These are phyloP conservation scores for Cladosporium sp. DNA, from an alignment of 2,329 filamentous ascomycete species.

Conservation along the genomic window DNA sequence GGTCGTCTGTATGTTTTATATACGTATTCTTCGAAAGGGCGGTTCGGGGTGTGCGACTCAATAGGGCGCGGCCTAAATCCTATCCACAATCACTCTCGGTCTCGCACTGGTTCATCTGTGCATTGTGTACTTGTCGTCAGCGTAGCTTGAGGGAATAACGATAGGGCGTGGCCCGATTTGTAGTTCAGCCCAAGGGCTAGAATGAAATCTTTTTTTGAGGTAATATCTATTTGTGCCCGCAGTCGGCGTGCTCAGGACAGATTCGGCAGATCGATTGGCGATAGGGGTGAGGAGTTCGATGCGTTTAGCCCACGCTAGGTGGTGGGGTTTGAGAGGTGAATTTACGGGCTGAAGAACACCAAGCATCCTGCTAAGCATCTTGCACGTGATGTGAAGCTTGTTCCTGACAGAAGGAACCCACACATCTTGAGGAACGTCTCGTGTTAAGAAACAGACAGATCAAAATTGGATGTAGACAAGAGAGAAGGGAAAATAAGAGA, in stretches of 20 bases:
- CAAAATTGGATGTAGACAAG: background rate
- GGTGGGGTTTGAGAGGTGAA: background rate
- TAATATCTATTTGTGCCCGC: background rate
- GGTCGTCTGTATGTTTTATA: background rate
- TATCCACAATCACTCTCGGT: background rate
- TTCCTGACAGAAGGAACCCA: background rate
- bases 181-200: background rate
- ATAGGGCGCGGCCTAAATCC: background rate
- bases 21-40: background rate
- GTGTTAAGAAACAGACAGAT: background rate
- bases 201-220: background rate
- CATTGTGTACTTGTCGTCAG: background rate
- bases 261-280: background rate
- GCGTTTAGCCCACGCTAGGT: background rate
- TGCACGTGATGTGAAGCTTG: background rate
- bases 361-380: background rate
- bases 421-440: background rate
- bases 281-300: background rate
- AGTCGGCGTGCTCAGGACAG: background rate
- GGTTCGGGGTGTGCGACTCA: background rate
- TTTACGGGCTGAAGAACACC: background rate
- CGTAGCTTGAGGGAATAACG: background rate
- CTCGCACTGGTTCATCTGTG: background rate
- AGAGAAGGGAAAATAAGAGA: background rate
- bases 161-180: background rate